Evolutionary conservation across 2,329 filamentous ascomycete species (phyloP), one percentile per base, ranked within the genome.

Genomic region (Fusarium sulawesiense): DNA sequence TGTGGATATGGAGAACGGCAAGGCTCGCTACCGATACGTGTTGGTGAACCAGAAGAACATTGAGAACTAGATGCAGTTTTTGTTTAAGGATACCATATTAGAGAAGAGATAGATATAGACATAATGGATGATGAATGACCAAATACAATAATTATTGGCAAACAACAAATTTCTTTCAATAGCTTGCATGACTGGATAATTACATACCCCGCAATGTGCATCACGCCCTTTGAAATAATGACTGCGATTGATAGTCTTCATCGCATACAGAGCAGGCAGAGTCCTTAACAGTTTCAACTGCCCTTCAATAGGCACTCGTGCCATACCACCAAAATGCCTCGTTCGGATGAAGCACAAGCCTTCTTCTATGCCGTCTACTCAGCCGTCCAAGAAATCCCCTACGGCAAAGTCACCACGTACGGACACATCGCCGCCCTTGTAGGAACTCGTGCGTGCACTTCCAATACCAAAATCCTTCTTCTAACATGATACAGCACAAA

Each of bases 351-450:
- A 80, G 91, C 91, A 14, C 85, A 86, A 68, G 86, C 91, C 21
- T 95, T 94, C 84, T 93, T 91, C 80, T 82, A 84, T 82, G 83
- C 92, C 46, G 94, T 97, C 51, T 98, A 97, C 82, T 83, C 85
- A 63, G 93, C 94, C 16, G 88, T 98, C 6, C 93, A 95, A 79
- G 89, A 97, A 78, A 92, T 98, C 32, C 95, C 96, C 0, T 77
- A 80, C 11, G 95, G 95, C 66, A 92, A 87, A 77, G 94, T 98
- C 44, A 98, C 94, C 2, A 93, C 89, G 48, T 98, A 98, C 78
- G 93, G 92, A 4, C 92, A 94, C 78, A 93, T 94, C 68, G 92
- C 92, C 41, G 84, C 81, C 62, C 84, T 94, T 7, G 81, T 94
- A 11, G 92, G 92, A 46, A 92, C 88, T 40, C 92, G 92, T 94